Evolutionary conservation across 345 rosid species (phyloP).

Genomic region (Dipteronia dyeriana): DNA sequence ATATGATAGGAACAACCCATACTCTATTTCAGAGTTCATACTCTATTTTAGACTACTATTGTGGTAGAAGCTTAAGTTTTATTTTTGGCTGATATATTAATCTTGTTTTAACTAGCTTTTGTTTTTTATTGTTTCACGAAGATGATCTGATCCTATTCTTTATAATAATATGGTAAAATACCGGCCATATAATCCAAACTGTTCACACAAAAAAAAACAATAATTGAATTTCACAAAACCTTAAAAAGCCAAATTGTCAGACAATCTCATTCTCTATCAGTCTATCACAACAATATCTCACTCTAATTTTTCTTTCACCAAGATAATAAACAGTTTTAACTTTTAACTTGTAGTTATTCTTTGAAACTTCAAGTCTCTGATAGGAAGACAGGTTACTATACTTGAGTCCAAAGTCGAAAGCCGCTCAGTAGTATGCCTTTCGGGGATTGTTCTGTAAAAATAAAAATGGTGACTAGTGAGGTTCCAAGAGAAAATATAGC

Average conservation of each 20-base stretch:
- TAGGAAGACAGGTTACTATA: background rate
- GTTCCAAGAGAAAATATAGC: background rate
- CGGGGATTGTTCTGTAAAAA: slow-evolving; percentile 68
- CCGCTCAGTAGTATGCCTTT: slow-evolving; percentile 58
- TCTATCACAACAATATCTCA: background rate
- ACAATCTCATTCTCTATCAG: background rate
- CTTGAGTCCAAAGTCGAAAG: background rate
- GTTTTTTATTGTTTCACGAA: too few species aligned
- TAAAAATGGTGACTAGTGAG: background rate
- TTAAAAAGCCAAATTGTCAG: background rate
- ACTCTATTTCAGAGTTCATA: too few species aligned
- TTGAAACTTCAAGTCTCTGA: background rate
- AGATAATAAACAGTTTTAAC: slow-evolving; percentile 1
- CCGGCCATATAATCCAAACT: too few species aligned
- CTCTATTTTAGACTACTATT: too few species aligned
- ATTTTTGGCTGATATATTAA: too few species aligned
- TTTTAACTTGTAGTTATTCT: background rate
- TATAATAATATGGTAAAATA: too few species aligned
- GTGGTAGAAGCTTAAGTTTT: too few species aligned
- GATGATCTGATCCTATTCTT: too few species aligned
- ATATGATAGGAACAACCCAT: too few species aligned
- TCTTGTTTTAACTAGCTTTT: too few species aligned
- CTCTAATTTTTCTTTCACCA: background rate
- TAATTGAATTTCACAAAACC: background rate
- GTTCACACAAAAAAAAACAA: background rate